phyloP scores from a whole-genome alignment of 345 rosid genomes.

The Sisymbrium irio region DNA sequence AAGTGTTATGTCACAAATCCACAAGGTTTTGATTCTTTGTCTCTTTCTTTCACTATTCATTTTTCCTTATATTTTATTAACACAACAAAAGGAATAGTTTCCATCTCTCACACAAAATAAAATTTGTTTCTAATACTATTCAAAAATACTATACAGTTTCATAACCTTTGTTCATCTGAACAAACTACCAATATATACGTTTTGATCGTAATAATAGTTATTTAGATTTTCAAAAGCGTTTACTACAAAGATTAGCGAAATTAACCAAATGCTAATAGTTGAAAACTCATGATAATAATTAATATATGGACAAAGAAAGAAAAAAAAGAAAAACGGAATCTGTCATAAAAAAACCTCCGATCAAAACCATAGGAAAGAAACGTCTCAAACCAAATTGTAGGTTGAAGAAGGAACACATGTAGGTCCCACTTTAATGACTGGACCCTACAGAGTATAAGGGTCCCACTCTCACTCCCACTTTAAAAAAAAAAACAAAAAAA shows the following conservation, averaged over 20 bases:
- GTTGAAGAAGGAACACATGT: conserved; percentile 48
- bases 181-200: neutral
- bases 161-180: neutral
- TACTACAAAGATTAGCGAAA: neutral
- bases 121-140: neutral
- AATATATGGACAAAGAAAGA: neutral
- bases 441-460: conserved; percentile 5
- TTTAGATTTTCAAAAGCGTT: neutral
- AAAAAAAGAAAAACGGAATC: conserved; percentile 3
- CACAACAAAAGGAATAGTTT: conserved; percentile 32
- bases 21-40: conserved; percentile 35
- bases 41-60: conserved; percentile 33
- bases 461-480: conserved; percentile 16
- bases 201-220: neutral
- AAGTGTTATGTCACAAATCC: conserved; percentile 35
- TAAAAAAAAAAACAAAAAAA: neutral
- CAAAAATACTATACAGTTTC: neutral
- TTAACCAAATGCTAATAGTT: neutral
- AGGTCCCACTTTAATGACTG: conserved; percentile 35
- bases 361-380: conserved; percentile 1
- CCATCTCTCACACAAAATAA: neutral
- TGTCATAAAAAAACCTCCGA: neutral
- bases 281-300: neutral
- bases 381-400: conserved; percentile 46
- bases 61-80: conserved; percentile 7